Percentiles rank a stretch among this genome's conserved stretches.
Evolutionary conservation across 345 rosid genomes (phyloP).

Genomic region (Syzygium grande): DNA sequence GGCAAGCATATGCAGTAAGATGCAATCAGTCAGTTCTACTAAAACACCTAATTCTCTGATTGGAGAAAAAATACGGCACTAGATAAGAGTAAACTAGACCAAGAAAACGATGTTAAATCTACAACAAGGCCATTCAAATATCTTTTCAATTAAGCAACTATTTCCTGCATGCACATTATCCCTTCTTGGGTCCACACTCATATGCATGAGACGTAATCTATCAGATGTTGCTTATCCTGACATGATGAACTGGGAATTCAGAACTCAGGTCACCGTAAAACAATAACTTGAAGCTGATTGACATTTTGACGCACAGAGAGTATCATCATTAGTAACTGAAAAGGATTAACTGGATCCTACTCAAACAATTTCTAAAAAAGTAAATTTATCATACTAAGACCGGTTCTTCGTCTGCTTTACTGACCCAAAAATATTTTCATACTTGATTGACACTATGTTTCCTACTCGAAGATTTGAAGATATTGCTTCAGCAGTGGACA

Average conservation of each 20-base stretch:
- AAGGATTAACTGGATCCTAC: background rate
- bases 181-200: background rate
- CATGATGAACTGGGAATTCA: background rate
- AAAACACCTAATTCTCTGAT: background rate
- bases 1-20: too few species aligned
- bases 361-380: background rate
- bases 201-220: background rate
- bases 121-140: background rate
- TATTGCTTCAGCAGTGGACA: background rate
- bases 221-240: background rate
- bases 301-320: background rate
- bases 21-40: background rate
- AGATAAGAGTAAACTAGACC: background rate
- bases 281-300: background rate
- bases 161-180: background rate
- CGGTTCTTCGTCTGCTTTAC: background rate
- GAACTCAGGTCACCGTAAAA: background rate
- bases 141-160: background rate
- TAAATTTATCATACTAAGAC: background rate
- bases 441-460: background rate
- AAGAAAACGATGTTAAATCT: background rate
- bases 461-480: background rate
- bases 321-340: background rate
- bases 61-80: background rate
- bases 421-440: background rate